Conservation (phyloP, 345 rosid genomes). For the Syzygium aqueum region DNA sequence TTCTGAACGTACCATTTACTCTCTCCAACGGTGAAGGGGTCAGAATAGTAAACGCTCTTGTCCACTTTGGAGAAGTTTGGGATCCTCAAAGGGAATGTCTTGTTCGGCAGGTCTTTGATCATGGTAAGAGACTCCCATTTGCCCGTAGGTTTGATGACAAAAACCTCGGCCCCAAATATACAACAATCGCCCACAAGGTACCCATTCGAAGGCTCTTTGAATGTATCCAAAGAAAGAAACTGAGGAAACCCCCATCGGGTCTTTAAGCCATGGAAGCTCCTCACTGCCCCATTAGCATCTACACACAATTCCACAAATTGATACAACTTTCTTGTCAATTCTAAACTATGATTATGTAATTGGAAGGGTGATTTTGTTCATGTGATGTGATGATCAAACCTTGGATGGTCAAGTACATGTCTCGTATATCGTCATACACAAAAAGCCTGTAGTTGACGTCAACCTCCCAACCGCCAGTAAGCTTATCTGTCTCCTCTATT, state of each 20-base stretch:
- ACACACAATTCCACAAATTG: background rate
- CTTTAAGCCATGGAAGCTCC: background rate
- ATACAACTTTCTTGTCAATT: background rate
- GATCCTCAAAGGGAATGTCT: background rate
- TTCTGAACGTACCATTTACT: background rate
- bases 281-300: background rate
- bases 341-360: background rate
- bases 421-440: background rate
- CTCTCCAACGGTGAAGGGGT: background rate
- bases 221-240: background rate
- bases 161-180: constrained; percentile 6
- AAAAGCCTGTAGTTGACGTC: background rate
- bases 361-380: background rate
- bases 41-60: background rate
- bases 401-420: background rate
- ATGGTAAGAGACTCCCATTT: background rate
- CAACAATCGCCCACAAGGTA: background rate
- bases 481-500: background rate
- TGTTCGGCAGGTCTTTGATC: background rate
- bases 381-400: background rate
- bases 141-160: background rate
- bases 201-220: background rate
- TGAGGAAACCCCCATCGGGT: constrained; percentile 1
- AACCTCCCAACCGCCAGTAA: background rate
- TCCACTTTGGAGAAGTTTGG: background rate